Base-by-base conservation (phyloP, 495 filamentous ascomycete species). In the Penicillium mononematosum region DNA sequence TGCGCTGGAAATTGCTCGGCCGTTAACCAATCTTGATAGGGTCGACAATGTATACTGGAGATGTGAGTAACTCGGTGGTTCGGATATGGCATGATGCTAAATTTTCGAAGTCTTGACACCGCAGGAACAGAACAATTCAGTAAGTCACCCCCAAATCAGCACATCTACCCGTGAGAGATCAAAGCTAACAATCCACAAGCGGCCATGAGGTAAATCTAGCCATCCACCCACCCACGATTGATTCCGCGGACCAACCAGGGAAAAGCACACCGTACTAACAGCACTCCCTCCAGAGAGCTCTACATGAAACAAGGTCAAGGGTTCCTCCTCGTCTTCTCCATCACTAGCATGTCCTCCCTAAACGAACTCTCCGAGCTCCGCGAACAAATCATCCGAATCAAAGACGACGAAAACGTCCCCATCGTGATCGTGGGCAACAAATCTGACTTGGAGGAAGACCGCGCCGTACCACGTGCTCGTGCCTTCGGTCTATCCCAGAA, bases 371-470 rank as follows among this genome's bases (percentile, higher is more conserved):
- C 84, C 59, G 89, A 91, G 65, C 82, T 98, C 48, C 88, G 92
- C 47, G 94, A 98, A 65, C 92, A 97, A 74, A 98, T 98, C 65
- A 88, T 95, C 56, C 91, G 91, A 53, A 96, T 98, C 72, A 98
- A 98, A 76, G 92, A 96, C 69, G 91, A 96, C 71, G 87, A 90
- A 55, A 86, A 85, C 47, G 86, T 97, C 9, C 94, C 94, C 27
- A 86, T 98, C 54, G 94, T 98, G 25, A 92, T 98, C 45, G 93
- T 97, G 32, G 94, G 94, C 60, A 98, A 98, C 78, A 98, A 98
- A 72, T 90, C 88, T 29, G 94, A 98, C 66, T 84, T 98, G 12
- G 91, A 96, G 73, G 92, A 96, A 65, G 89, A 96, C 65, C 87
- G 94, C 34, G 83, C 83, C 17, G 91, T 98, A 27, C 86, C 89